phyloP scores from a whole-genome alignment of 352 stramenopile species.

The Pythium folliculosum region DNA sequence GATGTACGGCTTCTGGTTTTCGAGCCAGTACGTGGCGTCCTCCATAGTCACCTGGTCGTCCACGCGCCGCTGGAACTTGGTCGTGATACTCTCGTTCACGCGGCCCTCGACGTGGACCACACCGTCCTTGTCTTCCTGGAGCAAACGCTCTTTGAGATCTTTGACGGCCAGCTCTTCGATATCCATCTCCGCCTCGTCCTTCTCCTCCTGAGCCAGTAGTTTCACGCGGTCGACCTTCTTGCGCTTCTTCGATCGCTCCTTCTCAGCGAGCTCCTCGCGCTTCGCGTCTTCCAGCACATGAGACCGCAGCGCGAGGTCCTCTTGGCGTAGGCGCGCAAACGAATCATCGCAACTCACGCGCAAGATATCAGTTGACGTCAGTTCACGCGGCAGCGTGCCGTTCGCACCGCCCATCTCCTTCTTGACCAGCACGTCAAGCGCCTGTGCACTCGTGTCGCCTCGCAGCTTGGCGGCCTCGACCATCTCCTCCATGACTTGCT shows the following conservation, averaged over 20 bases:
- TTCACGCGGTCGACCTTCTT: constrained; percentile 87
- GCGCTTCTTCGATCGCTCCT: constrained; percentile 82
- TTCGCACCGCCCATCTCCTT: constrained; percentile 29
- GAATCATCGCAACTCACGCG: constrained; percentile 85
- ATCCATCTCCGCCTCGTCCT: constrained; percentile 87
- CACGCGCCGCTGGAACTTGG: constrained; percentile 45
- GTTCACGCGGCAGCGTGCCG: constrained; percentile 36
- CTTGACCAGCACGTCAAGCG: constrained; percentile 53
- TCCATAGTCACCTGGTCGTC: constrained; percentile 84
- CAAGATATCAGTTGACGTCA: constrained; percentile 80
- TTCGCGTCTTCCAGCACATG: constrained; percentile 78
- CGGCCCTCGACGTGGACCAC: constrained; percentile 72
- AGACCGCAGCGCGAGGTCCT: constrained; percentile 60
- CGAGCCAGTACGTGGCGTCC: constrained; percentile 81
- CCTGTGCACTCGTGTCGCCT: constrained; percentile 49
- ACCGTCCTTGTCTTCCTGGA: constrained; percentile 77
- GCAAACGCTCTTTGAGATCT: constrained; percentile 78
- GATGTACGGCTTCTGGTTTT: constrained; percentile 83
- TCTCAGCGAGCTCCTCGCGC: constrained; percentile 71
- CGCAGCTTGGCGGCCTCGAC: constrained; percentile 80
- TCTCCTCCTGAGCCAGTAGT: constrained; percentile 66
- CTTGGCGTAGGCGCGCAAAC: constrained; percentile 62
- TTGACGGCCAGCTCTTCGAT: constrained; percentile 81
- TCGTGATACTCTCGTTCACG: constrained; percentile 80
- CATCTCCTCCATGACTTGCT: constrained; percentile 88